Conservation (phyloP, 306 rosid species). For the Bauhinia variegata region DNA sequence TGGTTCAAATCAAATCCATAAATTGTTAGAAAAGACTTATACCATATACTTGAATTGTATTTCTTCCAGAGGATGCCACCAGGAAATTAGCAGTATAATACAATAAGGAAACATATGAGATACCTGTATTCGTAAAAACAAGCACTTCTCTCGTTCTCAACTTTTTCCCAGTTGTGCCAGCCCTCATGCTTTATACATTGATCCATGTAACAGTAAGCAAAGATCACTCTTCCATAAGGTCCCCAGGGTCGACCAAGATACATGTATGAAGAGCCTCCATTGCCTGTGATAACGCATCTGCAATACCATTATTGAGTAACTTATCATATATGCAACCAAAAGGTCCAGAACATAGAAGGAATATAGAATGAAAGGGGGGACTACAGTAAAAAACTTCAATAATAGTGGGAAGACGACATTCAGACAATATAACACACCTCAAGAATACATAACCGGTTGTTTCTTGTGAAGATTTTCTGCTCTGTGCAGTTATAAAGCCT, state of each 20-base stretch:
- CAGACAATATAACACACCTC: constrained; percentile 49
- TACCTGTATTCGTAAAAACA: constrained; percentile 88
- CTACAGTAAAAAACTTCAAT: constrained; percentile 1
- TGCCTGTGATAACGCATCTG: constrained; percentile 87
- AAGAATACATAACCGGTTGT: constrained; percentile 83
- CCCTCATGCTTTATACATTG: constrained; percentile 68
- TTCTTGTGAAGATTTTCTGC: constrained; percentile 83
- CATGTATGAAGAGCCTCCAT: constrained; percentile 56
- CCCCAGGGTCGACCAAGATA: constrained; percentile 95
- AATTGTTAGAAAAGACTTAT: neutral
- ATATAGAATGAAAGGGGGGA: neutral
- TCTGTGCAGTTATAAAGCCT: constrained; percentile 87
- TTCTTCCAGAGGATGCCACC: constrained; percentile 1
- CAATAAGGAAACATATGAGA: constrained; percentile 24
- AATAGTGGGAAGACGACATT: neutral
- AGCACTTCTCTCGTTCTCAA: constrained; percentile 73
- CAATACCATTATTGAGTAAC: constrained; percentile 29
- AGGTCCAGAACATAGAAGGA: constrained; percentile 14
- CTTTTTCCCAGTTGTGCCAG: constrained; percentile 86
- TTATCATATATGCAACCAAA: neutral
- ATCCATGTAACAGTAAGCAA: constrained; percentile 79
- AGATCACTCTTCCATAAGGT: constrained; percentile 86
- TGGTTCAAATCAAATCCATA: neutral
- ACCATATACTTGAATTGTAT: neutral
- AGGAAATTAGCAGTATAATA: constrained; percentile 5